phyloP scores from a whole-genome alignment of 495 filamentous ascomycete species.

The Penicillium desertorum region DNA sequence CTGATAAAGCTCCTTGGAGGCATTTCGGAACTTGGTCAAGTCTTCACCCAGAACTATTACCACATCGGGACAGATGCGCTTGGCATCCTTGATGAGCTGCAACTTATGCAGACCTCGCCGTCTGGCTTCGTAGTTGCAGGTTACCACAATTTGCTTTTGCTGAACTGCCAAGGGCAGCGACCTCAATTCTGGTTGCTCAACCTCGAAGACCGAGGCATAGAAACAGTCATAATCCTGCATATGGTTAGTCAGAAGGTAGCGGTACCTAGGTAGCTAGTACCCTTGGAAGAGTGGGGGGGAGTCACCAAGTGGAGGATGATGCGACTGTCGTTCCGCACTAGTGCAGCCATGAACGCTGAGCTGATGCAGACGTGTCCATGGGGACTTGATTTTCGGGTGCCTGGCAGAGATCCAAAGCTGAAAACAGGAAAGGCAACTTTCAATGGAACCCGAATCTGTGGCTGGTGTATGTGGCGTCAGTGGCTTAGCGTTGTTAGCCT shows the following conservation, averaged over 20 bases:
- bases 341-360: constrained; percentile 40
- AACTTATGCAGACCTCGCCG: constrained; percentile 76
- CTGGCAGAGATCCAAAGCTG: background rate
- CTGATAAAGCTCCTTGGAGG: constrained; percentile 73
- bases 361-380: constrained; percentile 16
- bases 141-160: constrained; percentile 89
- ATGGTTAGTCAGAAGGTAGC: constrained; percentile 6
- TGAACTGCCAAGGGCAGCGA: constrained; percentile 70
- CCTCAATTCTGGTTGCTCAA: constrained; percentile 70
- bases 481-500: background rate
- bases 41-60: constrained; percentile 87
- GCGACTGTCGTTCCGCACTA: constrained; percentile 59
- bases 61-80: constrained; percentile 76
- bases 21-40: constrained; percentile 79
- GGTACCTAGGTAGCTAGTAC: background rate
- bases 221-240: constrained; percentile 86
- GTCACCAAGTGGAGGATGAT: constrained; percentile 81
- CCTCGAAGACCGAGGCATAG: constrained; percentile 88
- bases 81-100: constrained; percentile 78
- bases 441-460: background rate
- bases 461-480: constrained; percentile 1
- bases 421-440: background rate
- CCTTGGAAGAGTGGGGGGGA: constrained; percentile 6
- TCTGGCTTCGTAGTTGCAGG: constrained; percentile 91
- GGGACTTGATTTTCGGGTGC: background rate